A percentile compares a stretch with the other conserved stretches of the same genome.
phyloP scores from a whole-genome alignment of 2,329 filamentous ascomycete species.

The Bertia moriformis region DNA sequence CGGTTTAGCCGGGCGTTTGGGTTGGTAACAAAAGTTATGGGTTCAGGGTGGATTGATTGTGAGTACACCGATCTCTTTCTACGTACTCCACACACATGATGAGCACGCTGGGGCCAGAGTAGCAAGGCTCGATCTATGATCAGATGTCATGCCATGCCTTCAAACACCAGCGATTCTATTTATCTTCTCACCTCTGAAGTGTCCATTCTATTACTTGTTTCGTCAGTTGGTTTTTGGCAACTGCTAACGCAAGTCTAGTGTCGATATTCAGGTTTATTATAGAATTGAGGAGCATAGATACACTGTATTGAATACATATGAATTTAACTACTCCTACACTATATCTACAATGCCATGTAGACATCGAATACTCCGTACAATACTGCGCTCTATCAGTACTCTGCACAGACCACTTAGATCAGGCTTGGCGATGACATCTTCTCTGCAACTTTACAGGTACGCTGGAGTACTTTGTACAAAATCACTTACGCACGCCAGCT shows the following conservation, averaged over 20 bases:
- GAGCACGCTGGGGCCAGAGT: slow-evolving; percentile 27
- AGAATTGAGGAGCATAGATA: neutral
- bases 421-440: no score
- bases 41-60: neutral
- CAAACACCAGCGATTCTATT: slow-evolving; percentile 17
- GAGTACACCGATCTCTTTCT: neutral
- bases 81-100: slow-evolving; percentile 15
- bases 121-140: slow-evolving; percentile 13
- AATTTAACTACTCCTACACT: neutral
- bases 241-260: neutral
- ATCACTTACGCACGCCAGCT: no score
- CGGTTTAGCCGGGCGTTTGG: neutral
- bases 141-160: slow-evolving; percentile 17
- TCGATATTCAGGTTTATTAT: neutral
- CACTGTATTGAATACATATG: neutral
- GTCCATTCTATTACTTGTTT: no score
- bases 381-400: no score
- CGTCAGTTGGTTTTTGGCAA: no score
- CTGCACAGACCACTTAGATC: no score
- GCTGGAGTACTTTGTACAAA: no score
- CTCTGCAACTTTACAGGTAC: no score
- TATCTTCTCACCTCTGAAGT: slow-evolving; percentile 22
- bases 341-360: neutral
- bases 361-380: neutral
- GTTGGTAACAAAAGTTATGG: neutral